phyloP scores from a whole-genome alignment of 345 rosid genomes.

The Citrus sinensis region DNA sequence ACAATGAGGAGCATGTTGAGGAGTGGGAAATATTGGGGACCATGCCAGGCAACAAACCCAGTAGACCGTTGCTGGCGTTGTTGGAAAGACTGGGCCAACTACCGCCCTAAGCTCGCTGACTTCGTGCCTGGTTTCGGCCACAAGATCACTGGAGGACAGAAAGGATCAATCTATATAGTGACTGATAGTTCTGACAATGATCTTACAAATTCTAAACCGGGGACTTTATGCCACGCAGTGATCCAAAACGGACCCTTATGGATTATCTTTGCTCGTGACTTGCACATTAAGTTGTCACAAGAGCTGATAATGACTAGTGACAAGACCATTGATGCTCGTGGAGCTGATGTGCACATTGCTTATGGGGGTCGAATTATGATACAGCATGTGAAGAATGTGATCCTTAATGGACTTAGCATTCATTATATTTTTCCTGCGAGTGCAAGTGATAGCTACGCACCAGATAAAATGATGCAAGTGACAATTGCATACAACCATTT shows the following conservation, averaged over 20 bases:
- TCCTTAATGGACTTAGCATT: constrained; percentile 57
- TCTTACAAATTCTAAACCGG: constrained; percentile 52
- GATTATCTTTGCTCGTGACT: constrained; percentile 61
- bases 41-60: constrained; percentile 51
- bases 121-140: constrained; percentile 75
- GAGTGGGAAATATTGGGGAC: constrained; percentile 11
- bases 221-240: constrained; percentile 75
- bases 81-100: constrained; percentile 35
- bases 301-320: constrained; percentile 50
- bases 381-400: constrained; percentile 64
- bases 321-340: constrained; percentile 84
- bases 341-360: constrained; percentile 58
- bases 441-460: neutral
- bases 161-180: constrained; percentile 53
- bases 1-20: neutral
- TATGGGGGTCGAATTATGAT: constrained; percentile 61
- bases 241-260: constrained; percentile 63
- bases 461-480: neutral
- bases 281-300: constrained; percentile 59
- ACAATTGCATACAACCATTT: neutral
- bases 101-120: constrained; percentile 50
- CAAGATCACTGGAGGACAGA: constrained; percentile 57
- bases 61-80: constrained; percentile 73
- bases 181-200: constrained; percentile 50
- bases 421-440: constrained; percentile 35